These are phyloP conservation scores for Pythium dissimile DNA, from an alignment of 352 stramenopile genomes.

Conservation along the genomic window DNA sequence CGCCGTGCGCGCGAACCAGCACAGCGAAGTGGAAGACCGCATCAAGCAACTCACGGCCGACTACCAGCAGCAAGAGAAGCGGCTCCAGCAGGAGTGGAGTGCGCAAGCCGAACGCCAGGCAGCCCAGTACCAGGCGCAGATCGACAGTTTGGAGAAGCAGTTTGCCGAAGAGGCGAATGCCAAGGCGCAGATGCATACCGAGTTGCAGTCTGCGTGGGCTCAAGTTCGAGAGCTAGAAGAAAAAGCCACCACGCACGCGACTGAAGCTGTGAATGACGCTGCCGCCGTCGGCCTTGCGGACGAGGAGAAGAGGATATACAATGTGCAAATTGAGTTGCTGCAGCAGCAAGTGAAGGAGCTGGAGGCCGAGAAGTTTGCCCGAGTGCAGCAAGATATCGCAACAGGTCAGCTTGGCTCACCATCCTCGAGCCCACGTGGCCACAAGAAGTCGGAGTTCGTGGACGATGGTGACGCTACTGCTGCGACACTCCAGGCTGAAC, in stretches of 20 bases:
- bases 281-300: conserved; percentile 23
- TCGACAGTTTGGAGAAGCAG: conserved; percentile 31
- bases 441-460: conserved; percentile 5
- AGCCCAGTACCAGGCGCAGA: conserved; percentile 28
- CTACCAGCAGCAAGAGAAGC: conserved; percentile 27
- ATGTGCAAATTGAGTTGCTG: conserved; percentile 48
- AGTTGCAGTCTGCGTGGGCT: conserved; percentile 28
- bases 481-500: conserved; percentile 8
- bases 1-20: conserved; percentile 25
- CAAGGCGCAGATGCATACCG: conserved; percentile 24
- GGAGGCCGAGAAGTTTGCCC: conserved; percentile 46
- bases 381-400: conserved; percentile 36
- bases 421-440: conserved; percentile 20
- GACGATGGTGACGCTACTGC: neutral
- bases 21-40: conserved; percentile 40
- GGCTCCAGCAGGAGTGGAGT: conserved; percentile 31
- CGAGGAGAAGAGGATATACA: conserved; percentile 57
- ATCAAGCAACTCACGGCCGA: conserved; percentile 30
- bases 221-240: conserved; percentile 33
- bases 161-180: conserved; percentile 23
- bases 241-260: conserved; percentile 12
- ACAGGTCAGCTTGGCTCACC: conserved; percentile 28
- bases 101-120: conserved; percentile 33
- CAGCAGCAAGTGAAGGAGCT: conserved; percentile 52
- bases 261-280: neutral